phyloP scores from a whole-genome alignment of 495 filamentous ascomycete genomes.

The Recurvomyces mirabilis region DNA sequence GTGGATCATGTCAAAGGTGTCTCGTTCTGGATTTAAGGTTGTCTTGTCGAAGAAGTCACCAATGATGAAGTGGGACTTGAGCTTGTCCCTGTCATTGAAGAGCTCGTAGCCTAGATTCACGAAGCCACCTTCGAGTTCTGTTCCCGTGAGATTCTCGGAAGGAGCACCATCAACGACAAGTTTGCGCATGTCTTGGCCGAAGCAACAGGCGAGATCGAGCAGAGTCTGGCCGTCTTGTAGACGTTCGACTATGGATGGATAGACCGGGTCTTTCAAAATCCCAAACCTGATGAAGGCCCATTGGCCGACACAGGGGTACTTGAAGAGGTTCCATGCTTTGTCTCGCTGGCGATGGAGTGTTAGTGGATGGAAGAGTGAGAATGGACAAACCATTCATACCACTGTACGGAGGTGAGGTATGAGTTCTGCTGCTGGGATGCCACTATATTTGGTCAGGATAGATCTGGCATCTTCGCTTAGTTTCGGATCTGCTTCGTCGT shows the following conservation, averaged over 20 bases:
- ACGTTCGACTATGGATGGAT: conserved; percentile 8
- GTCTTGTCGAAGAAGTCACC: conserved; percentile 21
- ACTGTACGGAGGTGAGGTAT: neutral
- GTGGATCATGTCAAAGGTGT: conserved; percentile 24
- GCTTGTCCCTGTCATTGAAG: conserved; percentile 27
- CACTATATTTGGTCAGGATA: neutral
- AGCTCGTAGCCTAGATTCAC: conserved; percentile 29
- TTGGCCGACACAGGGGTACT: conserved; percentile 16
- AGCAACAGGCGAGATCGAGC: conserved; percentile 33
- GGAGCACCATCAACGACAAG: conserved; percentile 28
- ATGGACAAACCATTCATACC: too few relatives aligned
- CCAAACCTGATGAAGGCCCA: conserved; percentile 8
- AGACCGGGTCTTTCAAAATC: conserved; percentile 4
- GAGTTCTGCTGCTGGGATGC: neutral
- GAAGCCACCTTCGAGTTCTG: conserved; percentile 23
- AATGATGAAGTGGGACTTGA: conserved; percentile 20
- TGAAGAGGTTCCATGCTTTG: conserved; percentile 19
- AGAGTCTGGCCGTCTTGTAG: conserved; percentile 20
- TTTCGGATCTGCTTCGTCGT: neutral
- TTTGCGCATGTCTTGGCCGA: conserved; percentile 30
- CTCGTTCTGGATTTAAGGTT: conserved; percentile 4
- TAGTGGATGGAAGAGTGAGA: neutral
- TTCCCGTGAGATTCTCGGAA: conserved; percentile 21
- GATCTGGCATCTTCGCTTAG: neutral
- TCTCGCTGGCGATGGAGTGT: conserved; percentile 12